phyloP scores from a whole-genome alignment of 2,329 filamentous ascomycete species.

The Colletotrichum siamense region DNA sequence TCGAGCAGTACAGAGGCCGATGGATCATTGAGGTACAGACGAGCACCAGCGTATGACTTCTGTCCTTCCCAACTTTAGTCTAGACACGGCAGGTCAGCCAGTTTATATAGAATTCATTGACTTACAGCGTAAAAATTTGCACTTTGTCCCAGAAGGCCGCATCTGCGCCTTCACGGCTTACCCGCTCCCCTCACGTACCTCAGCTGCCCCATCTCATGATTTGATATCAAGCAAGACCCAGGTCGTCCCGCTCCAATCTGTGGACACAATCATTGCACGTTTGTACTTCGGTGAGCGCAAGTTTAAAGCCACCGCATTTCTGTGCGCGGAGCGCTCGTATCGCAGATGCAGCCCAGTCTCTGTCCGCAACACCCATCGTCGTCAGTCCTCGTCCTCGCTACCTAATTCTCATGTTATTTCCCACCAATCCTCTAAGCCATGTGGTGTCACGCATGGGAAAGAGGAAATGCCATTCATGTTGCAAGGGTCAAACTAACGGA shows the following conservation, averaged over 20 bases:
- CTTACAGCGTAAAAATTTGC: neutral
- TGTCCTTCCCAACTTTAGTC: neutral
- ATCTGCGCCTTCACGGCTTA: too few relatives aligned
- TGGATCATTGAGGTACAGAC: neutral
- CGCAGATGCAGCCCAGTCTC: accelerated
- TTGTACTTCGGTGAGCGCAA: too few relatives aligned
- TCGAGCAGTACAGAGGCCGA: neutral
- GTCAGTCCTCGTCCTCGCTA: neutral
- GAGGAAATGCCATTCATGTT: accelerated
- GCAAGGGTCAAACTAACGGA: neutral
- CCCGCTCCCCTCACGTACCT: neutral
- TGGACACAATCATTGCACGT: too few relatives aligned
- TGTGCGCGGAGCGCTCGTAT: neutral
- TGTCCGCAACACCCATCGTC: neutral
- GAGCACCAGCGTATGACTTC: neutral
- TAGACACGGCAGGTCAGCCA: neutral
- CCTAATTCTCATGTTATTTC: neutral
- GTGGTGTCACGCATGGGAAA: neutral
- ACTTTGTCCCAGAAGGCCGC: too few relatives aligned
- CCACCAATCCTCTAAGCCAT: accelerated
- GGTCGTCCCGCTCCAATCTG: accelerated
- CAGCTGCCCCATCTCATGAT: accelerated
- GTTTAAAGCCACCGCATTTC: neutral
- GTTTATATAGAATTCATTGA: neutral
- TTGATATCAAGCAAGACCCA: neutral